Evolutionary conservation across 371 early-diverging fungal genomes (phyloP).

Genomic region (Nosema muscidifuracis): DNA sequence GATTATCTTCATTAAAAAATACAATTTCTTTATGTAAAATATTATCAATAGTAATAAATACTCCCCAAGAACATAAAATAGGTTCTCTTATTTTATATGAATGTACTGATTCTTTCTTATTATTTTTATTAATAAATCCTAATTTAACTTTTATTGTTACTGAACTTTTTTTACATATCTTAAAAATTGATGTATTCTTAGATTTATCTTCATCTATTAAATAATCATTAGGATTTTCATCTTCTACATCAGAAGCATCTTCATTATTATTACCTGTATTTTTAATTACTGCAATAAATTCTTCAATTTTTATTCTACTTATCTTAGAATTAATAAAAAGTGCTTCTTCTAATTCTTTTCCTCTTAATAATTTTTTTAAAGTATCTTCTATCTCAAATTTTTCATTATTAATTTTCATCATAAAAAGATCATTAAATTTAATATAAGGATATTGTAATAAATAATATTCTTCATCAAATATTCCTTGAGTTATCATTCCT

Average conservation of each 20-base stretch:
- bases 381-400: slow-evolving; percentile 24
- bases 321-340: slow-evolving; percentile 2
- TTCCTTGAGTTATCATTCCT: slow-evolving; percentile 53
- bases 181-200: neutral
- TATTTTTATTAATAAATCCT: neutral
- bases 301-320: slow-evolving; percentile 13
- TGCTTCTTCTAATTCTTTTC: neutral
- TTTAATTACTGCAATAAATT: slow-evolving; percentile 27
- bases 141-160: slow-evolving; percentile 22
- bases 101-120: slow-evolving; percentile 18
- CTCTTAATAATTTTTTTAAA: slow-evolving; percentile 6
- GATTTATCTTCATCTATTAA: neutral
- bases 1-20: slow-evolving; percentile 10
- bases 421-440: slow-evolving; percentile 48
- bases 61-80: slow-evolving; percentile 17
- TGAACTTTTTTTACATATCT: neutral
- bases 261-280: slow-evolving; percentile 15
- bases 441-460: slow-evolving; percentile 54
- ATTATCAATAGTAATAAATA: slow-evolving; percentile 32
- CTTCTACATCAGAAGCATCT: slow-evolving; percentile 7
- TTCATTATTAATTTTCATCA: slow-evolving; percentile 27
- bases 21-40: slow-evolving; percentile 14
- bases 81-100: slow-evolving; percentile 4
- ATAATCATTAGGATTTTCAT: slow-evolving; percentile 2
- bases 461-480: slow-evolving; percentile 55